Base-by-base conservation (phyloP, 805 yeast species). In the Lipomyces sp. region DNA sequence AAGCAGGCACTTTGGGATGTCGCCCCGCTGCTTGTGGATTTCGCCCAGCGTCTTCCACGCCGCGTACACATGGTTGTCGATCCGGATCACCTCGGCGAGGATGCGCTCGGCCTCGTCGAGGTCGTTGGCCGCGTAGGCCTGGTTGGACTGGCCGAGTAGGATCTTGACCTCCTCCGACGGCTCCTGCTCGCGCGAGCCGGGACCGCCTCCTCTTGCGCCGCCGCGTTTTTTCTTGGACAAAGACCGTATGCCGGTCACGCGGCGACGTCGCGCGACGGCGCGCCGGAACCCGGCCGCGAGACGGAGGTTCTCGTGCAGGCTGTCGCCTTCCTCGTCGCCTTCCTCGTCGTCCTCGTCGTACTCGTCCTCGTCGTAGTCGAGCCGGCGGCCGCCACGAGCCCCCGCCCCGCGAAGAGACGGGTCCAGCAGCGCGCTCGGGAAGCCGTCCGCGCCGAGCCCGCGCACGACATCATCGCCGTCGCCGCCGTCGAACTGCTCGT, bases 21-120 rank as follows among this genome's bases (percentile, higher is more conserved):
- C 73, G 1, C 88, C 90, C 53, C 81, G 83, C 45, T 77, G 71
- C 49, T 80, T 75, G 58, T 85, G 83, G 41, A 91, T 85, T 62
- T 86, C 95, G 41, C 96, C 97, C 39, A 89, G 69, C 0, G 95
- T 85, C 61, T 85, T 83, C 72, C 90, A 90, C 0, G 96, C 96
- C 39, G 85, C 80, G 65, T 80, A 83, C 64, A 86, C 84, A 58
- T 79, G 78, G 13, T 86, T 83, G 63, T 89, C 96, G 47, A 81
- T 74, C 60, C 82, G 81, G 53, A 91, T 82, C 11, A 88, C 95
- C 54, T 74, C 74, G 2, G 63, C 56, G 32, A 70, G 58, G 10
- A 70, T 66, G 46, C 60, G 60, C 22, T 62, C 67, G 3, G 65
- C 59, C 40, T 70, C 71, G n/a, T 63, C 67, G 19, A 66, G 60